Evolutionary conservation across 805 yeast species (phyloP), one percentile per base, ranked within the genome.

Genomic region (Zygoascus ofunaensis): DNA sequence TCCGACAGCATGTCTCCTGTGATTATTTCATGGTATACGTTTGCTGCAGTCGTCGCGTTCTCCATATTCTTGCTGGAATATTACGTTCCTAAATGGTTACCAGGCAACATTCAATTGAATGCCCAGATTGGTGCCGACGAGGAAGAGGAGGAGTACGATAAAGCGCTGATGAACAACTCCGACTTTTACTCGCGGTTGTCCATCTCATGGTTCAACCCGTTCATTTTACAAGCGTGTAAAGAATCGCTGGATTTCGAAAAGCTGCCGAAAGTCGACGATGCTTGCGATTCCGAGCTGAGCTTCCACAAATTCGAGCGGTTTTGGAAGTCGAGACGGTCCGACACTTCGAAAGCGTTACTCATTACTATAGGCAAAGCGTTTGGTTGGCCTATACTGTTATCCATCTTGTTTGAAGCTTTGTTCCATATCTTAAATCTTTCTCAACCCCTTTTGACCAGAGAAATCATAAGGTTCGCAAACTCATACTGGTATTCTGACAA

Each of bases 141-240:
- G 7, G 20, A 18, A 24, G 32, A 23, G 10, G 15, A 3, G n/a
- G 45, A 41, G 5, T 23, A 39, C 1, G 49, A 43, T 7, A 17
- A 20, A 12, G 21, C 38, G n/a, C 30, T 53, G 19, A 39, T 64
- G 41, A 73, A 68, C 34, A 52, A 55, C 34, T 72, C 80, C 32
- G 72, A 77, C 51, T 59, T 77, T 7, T 77, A 74, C 50, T 69
- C 77, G 26, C 66, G 66, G 41, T 58, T 79, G 44, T 68, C 80
- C 1, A 76, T 79, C 56, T 63, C 66, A 37, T 79, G 83, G 83
- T 70, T 79, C 73, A 72, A 76, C 3, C 74, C 73, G 1, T 64
- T 79, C 53, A 77, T 79, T 76, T 47, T 67, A 63, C 48, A 81
- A 80, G 33, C 74, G 68, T 54, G 49, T 52, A 18, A 74, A 68